Conservation (phyloP, 2,329 filamentous ascomycete genomes). For the Aspergillus brasiliensis region DNA sequence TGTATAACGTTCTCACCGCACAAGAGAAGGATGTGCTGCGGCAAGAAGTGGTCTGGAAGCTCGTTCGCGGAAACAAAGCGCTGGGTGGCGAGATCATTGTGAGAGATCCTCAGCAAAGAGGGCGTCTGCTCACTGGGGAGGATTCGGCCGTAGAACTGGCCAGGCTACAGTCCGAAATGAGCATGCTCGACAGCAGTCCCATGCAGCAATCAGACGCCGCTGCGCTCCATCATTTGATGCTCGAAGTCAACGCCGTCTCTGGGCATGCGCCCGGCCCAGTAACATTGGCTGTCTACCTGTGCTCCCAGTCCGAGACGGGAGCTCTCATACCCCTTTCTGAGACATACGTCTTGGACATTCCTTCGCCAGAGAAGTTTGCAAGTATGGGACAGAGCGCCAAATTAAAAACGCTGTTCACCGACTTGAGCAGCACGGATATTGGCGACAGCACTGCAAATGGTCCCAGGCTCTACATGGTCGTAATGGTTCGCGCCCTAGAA, state of each 20-base stretch:
- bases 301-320: conserved; percentile 67
- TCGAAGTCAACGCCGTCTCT: conserved; percentile 81
- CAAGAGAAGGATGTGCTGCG: conserved; percentile 79
- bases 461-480: conserved; percentile 77
- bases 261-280: conserved; percentile 75
- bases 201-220: conserved; percentile 67
- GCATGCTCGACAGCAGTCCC: conserved; percentile 82
- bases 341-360: conserved; percentile 76
- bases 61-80: conserved; percentile 92
- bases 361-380: conserved; percentile 70
- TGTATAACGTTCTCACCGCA: conserved; percentile 89
- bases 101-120: conserved; percentile 78
- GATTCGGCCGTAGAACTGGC: conserved; percentile 92
- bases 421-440: conserved; percentile 76
- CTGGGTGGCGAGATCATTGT: conserved; percentile 94
- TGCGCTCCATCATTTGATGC: conserved; percentile 75
- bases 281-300: conserved; percentile 76
- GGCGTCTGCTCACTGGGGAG: conserved; percentile 83
- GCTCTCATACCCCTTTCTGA: conserved; percentile 74
- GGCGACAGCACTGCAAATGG: conserved; percentile 64
- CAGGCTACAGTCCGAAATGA: conserved; percentile 93
- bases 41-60: conserved; percentile 91
- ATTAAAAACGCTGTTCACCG: conserved; percentile 83
- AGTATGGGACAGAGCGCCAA: conserved; percentile 66
- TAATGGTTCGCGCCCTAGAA: conserved; percentile 71